phyloP scores from a whole-genome alignment of 2,329 filamentous ascomycete species.

The Epicoccum nigrum region DNA sequence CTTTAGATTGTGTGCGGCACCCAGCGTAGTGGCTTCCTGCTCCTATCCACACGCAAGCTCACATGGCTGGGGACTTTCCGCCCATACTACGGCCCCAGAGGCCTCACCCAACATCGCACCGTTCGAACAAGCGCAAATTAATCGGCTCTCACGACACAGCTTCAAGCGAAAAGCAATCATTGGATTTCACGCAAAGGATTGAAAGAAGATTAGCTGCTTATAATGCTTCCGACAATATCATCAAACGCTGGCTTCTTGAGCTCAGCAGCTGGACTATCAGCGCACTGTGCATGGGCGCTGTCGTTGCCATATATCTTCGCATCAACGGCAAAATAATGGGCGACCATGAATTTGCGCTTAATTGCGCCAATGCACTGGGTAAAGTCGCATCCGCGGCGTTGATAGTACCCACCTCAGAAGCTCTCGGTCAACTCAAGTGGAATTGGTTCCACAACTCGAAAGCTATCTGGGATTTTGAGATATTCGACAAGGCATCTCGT shows the following conservation, averaged over 20 bases:
- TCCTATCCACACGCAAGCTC: too few relatives aligned
- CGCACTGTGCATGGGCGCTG: constrained; percentile 16
- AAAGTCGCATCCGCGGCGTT: constrained; percentile 30
- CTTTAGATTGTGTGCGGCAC: too few relatives aligned
- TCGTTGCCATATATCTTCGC: constrained; percentile 13
- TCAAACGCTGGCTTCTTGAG: constrained; percentile 25
- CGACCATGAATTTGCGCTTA: background rate
- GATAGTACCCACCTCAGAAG: constrained; percentile 31
- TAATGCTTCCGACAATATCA: constrained; percentile 16
- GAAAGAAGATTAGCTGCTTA: constrained; percentile 20
- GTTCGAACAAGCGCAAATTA: background rate
- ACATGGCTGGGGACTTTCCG: too few relatives aligned
- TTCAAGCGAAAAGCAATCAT: background rate
- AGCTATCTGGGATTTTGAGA: constrained; percentile 41
- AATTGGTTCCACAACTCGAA: constrained; percentile 26
- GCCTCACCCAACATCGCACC: too few relatives aligned
- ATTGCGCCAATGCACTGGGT: constrained; percentile 17
- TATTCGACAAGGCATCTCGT: constrained; percentile 34
- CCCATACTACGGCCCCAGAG: too few relatives aligned
- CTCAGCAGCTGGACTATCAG: constrained; percentile 23
- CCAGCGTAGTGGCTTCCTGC: too few relatives aligned
- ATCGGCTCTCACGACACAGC: background rate
- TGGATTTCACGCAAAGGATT: constrained; percentile 24
- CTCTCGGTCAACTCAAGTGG: constrained; percentile 38
- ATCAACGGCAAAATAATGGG: background rate